Conservation (phyloP, 768 basidiomycete species). For the Mycena galopus region DNA sequence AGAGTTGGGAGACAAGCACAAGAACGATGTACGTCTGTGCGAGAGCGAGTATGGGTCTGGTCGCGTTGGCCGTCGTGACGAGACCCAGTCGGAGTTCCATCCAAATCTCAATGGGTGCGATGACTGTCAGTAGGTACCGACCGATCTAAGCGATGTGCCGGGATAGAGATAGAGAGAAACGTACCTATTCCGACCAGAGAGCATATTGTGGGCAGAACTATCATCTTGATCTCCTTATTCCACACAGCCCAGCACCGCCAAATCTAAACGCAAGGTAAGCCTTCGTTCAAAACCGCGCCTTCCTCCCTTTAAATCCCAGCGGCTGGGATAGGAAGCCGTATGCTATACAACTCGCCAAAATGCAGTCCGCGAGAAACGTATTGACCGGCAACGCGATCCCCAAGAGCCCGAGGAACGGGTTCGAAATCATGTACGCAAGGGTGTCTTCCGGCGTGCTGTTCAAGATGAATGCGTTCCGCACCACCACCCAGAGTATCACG, state of each 20-base stretch:
- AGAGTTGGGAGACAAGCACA: neutral
- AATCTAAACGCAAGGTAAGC: neutral
- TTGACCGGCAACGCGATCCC: neutral
- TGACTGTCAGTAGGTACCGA: too few relatives aligned
- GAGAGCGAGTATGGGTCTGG: neutral
- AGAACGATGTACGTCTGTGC: neutral
- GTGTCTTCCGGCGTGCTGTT: neutral
- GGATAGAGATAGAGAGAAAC: neutral
- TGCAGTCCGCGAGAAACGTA: neutral
- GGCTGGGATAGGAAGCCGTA: too few relatives aligned
- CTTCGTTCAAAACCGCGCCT: neutral
- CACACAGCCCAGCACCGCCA: neutral
- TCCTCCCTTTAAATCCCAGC: neutral
- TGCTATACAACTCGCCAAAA: neutral
- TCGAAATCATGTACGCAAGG: neutral
- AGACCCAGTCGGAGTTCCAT: neutral
- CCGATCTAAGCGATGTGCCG: too few relatives aligned
- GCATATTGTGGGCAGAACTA: neutral
- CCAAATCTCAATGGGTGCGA: neutral
- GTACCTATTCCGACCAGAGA: neutral
- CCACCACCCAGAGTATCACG: neutral
- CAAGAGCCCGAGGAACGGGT: neutral
- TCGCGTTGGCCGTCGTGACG: neutral
- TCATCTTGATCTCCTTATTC: neutral
- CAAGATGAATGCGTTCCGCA: neutral